Evolutionary conservation across 1,284 basidiomycete species (phyloP), one percentile per base, ranked within the genome.

Genomic region (Sphagnurus paluster): DNA sequence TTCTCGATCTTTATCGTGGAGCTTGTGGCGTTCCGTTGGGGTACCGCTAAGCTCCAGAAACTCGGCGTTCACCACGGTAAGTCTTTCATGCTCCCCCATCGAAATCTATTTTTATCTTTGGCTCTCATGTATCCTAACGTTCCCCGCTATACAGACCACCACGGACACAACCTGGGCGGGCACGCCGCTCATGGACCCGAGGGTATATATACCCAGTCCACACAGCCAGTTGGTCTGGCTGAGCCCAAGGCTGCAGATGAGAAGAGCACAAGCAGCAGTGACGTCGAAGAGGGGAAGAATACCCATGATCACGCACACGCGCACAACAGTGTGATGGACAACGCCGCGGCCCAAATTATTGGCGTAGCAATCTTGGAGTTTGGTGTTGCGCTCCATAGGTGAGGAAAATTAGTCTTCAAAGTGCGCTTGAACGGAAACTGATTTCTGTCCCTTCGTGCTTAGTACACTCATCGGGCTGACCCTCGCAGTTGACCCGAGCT

Each of bases 381-480:
- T 59, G 97, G 96, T 58, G 91, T 98, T 39, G 70, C 95, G 10
- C 74, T 99, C 50, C 94, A 97, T 63, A 88, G 80, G 79, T 74
- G 17, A 16, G 24, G 7, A 6, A 24, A 11, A 24, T 21, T 14
- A 23, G n/a, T 5, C 29, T 6, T 9, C 23, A 3, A 10, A n/a
- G n/a, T 28, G 7, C 35, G 20, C 10, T 24, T 6, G 21, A 23
- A 23, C 14, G 11, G 2, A 5, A n/a, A 37, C 8, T 24, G 17
- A 28, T 25, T 33, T 23, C 21, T 30, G n/a, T 30, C 25, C 23
- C 14, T 25, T 14, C 2, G 28, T 8, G 32, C n/a, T 21, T 36
- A 84, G 84, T 60, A 63, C 98, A 33, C 79, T 99, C 55, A 93
- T 99, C 56, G 96, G 96, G 1, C 71, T 99, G 19, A 98, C 96